Evolutionary conservation across 176 grass and related monocot genomes (phyloP), one percentile per base, ranked within the genome.

Genomic region (Aegilops sharonensis): DNA sequence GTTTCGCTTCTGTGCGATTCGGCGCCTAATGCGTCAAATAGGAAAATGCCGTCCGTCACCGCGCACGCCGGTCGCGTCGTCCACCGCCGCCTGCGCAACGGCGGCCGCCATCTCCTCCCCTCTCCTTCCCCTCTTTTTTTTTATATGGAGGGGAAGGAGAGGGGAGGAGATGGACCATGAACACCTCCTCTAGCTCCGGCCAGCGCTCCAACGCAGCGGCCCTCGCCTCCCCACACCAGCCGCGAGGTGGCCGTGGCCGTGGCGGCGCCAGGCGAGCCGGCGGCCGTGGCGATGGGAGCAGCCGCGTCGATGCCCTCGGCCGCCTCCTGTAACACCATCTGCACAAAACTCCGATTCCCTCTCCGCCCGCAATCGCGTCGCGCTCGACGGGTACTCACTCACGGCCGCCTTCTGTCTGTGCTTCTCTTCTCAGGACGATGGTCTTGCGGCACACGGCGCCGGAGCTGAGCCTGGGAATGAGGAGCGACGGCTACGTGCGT

Each of bases 371-470:
- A 47, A 47, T 47, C 45, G 11, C 45, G 1, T 1, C 43, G 43
- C 10, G 43, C 43, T 45, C 2, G 43, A 11, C 43, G 3, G 10
- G 43, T 45, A 45, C 43, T 45, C 45, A 47, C 45, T 47, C 11
- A 13, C 11, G 45, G 40, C 40, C 40, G 40, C 40, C 45, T 47
- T 47, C 11, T 12, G 11, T 45, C 43, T 13, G 45, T 4, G 45
- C 15, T 36, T 13, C 34, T 73, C 68, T 40, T 1, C 13, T 8
- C 86, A 31, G 93, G 85, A 81, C 91, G 72, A 79, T 78, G 83
- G 83, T 98, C 31, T 85, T 98, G 86, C 83, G 95, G 47, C 95
- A 98, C 84, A 95, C 89, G 95, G 95, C 95, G 63, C 81, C 83
- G 83, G 93, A 93, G 87, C 80, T 98, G 85, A 77, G 84, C 21